Evolutionary conservation across 208 protist genomes (phyloP).

Genomic region (Naegleria lovaniensis): DNA sequence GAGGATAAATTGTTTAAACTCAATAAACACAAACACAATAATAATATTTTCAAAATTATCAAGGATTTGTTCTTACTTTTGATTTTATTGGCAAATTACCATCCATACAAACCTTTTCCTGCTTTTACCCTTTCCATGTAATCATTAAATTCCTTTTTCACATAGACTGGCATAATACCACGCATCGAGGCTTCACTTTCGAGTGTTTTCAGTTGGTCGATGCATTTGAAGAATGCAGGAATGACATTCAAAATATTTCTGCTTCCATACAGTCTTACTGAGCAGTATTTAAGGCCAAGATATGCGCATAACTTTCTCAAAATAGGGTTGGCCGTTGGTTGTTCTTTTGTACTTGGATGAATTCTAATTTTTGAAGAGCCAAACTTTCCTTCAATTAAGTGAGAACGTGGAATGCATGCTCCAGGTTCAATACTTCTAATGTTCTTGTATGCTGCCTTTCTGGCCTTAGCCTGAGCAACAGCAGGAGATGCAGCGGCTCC

Average conservation of each 20-base stretch:
- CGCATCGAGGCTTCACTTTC: background rate
- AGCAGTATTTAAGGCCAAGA: background rate
- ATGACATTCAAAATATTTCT: slow-evolving; percentile 12
- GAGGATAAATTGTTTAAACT: background rate
- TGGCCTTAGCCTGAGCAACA: background rate
- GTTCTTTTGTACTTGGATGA: background rate
- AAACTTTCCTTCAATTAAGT: background rate
- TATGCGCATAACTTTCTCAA: background rate
- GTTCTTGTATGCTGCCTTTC: background rate
- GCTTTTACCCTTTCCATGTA: background rate
- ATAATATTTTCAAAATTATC: background rate
- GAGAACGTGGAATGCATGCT: background rate
- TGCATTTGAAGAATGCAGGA: background rate
- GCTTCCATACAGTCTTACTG: background rate
- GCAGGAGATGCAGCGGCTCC: background rate
- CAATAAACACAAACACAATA: background rate
- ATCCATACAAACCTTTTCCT: background rate
- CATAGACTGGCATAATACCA: background rate
- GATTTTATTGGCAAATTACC: too few relatives aligned
- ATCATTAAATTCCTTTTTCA: background rate
- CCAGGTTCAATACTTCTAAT: background rate
- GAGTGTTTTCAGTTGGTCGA: background rate
- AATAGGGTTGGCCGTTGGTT: background rate
- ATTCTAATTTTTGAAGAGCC: background rate
- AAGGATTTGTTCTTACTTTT: too few relatives aligned